Percentiles rank a stretch among this genome's conserved stretches.
Conservation (phyloP, 2,329 filamentous ascomycete species). For the Geosmithia flava region DNA sequence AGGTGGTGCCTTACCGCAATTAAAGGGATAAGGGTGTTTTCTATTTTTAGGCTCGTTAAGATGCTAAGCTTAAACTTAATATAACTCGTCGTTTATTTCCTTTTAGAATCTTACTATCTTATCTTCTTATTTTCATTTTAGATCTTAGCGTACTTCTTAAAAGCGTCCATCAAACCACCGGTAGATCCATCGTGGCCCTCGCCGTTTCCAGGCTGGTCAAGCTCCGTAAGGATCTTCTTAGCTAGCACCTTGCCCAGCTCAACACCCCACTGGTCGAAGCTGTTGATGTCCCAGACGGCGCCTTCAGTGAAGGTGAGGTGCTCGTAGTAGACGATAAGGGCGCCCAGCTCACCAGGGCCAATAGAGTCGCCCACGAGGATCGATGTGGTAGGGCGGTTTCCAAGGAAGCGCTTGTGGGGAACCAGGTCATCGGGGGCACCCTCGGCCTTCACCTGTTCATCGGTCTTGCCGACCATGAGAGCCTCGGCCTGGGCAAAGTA, state of each 20-base stretch:
- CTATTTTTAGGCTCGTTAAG: too few species aligned
- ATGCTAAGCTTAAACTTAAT: too few species aligned
- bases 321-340: constrained; percentile 97
- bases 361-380: constrained; percentile 86
- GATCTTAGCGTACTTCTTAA: constrained; percentile 60
- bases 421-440: constrained; percentile 63
- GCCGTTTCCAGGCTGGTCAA: constrained; percentile 64
- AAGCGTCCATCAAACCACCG: constrained; percentile 77
- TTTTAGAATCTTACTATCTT: too few species aligned
- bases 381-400: constrained; percentile 92
- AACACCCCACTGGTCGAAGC: constrained; percentile 98
- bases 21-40: too few species aligned
- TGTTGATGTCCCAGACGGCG: constrained; percentile 98
- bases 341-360: constrained; percentile 84
- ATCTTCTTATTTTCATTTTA: constrained; percentile 16
- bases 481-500: constrained; percentile 84
- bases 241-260: constrained; percentile 94
- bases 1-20: too few species aligned
- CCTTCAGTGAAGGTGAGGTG: constrained; percentile 97
- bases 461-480: constrained; percentile 81
- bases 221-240: constrained; percentile 79
- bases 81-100: too few species aligned
- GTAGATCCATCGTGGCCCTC: constrained; percentile 77
- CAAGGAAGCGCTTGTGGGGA: constrained; percentile 98
- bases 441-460: constrained; percentile 67